These are phyloP conservation scores for Populus pruinosa DNA, from an alignment of 345 rosid genomes.

Conservation along the genomic window DNA sequence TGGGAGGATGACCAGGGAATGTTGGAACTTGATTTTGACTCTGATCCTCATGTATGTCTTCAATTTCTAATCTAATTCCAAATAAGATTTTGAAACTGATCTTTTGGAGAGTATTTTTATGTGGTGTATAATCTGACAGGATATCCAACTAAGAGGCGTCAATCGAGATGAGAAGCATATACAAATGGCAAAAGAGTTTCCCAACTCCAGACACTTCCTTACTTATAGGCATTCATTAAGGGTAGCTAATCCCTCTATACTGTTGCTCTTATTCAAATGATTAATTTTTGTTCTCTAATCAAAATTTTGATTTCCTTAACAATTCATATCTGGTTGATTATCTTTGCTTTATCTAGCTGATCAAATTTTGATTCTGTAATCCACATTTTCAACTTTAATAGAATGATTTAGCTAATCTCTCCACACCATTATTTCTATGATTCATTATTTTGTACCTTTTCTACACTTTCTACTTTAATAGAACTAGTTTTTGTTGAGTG, in stretches of 20 bases:
- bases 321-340: background rate
- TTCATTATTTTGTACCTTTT: too few species aligned
- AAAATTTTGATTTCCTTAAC: background rate
- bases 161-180: slow-evolving; percentile 92
- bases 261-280: background rate
- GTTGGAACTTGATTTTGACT: slow-evolving; percentile 78
- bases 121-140: slow-evolving; percentile 45
- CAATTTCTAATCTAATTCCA: background rate
- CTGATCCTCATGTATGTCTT: slow-evolving; percentile 60
- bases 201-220: slow-evolving; percentile 80
- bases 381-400: background rate
- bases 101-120: background rate
- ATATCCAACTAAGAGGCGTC: slow-evolving; percentile 94
- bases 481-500: background rate
- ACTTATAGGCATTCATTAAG: slow-evolving; percentile 88
- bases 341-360: background rate
- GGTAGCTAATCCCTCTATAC: slow-evolving; percentile 36
- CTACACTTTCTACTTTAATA: too few species aligned
- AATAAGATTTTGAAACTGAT: background rate
- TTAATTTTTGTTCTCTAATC: background rate
- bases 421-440: background rate
- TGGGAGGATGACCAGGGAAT: slow-evolving; percentile 95
- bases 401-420: background rate
- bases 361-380: background rate
- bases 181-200: slow-evolving; percentile 69